These are phyloP conservation scores for Saccharum spontaneum DNA, from an alignment of 176 grass and related monocot genomes.

Conservation along the genomic window DNA sequence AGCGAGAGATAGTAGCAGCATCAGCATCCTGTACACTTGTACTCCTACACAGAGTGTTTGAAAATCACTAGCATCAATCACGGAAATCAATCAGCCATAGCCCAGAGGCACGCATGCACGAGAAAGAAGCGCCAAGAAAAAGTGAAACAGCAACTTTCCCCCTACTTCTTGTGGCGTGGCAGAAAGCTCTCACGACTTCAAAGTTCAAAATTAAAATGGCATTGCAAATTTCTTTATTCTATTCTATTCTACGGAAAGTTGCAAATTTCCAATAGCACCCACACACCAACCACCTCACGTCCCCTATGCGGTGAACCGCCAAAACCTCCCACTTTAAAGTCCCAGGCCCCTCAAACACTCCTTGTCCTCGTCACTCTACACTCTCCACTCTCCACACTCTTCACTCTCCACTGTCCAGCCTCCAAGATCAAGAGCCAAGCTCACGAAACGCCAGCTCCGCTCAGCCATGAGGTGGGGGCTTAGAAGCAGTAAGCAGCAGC, in stretches of 20 bases:
- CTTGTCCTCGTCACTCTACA: neutral
- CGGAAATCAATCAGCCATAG: too few relatives aligned
- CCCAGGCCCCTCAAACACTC: neutral
- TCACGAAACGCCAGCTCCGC: neutral
- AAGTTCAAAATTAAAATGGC: conserved; percentile 30
- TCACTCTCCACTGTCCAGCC: neutral
- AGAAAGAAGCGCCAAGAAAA: neutral
- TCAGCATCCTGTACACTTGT: too few relatives aligned
- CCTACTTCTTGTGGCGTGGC: neutral
- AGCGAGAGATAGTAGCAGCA: too few relatives aligned
- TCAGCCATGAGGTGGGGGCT: conserved; percentile 73
- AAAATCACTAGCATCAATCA: too few relatives aligned
- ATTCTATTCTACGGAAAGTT: neutral
- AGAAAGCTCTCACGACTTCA: neutral
- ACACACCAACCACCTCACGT: neutral
- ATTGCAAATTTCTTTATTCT: neutral
- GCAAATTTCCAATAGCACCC: neutral
- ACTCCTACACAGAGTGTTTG: too few relatives aligned
- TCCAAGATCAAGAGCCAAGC: conserved; percentile 7
- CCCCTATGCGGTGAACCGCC: conserved; percentile 31
- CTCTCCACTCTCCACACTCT: neutral
- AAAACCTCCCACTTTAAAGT: conserved; percentile 34
- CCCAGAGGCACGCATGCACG: too few relatives aligned
- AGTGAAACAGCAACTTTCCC: conserved; percentile 2
- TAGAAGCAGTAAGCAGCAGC: conserved; percentile 41